These are phyloP conservation scores for Monosporozyma solicola DNA, from an alignment of 805 yeast species.

Conservation along the genomic window DNA sequence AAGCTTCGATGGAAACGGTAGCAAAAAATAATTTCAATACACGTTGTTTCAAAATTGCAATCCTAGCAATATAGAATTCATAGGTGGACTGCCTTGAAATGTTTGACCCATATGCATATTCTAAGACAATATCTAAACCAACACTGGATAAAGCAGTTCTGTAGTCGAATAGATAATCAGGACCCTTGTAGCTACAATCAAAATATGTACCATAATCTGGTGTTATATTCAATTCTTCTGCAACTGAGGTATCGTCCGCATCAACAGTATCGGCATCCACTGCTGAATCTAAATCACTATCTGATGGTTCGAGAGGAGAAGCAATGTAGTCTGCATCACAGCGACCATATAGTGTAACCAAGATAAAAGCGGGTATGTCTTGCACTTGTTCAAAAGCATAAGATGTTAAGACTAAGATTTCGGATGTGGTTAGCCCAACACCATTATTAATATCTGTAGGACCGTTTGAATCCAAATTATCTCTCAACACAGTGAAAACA, in stretches of 20 bases:
- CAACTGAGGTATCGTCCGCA: neutral
- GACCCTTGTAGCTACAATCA: slow-evolving; percentile 12
- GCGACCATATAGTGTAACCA: slow-evolving; percentile 18
- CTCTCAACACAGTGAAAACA: slow-evolving; percentile 16
- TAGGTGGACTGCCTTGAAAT: slow-evolving; percentile 8
- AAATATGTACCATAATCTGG: slow-evolving; percentile 10
- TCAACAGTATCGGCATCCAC: neutral
- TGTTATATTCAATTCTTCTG: neutral
- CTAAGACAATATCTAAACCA: slow-evolving; percentile 24
- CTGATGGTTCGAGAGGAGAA: neutral
- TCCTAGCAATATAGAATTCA: slow-evolving; percentile 3
- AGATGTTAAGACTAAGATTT: slow-evolving; percentile 19
- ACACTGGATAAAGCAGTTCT: slow-evolving; percentile 16
- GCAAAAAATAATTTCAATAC: slow-evolving; percentile 14
- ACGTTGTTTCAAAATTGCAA: slow-evolving; percentile 9
- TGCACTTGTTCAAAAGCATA: slow-evolving; percentile 20
- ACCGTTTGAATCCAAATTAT: slow-evolving; percentile 17
- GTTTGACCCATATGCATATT: slow-evolving; percentile 20
- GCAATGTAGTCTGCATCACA: slow-evolving; percentile 16
- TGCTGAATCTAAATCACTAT: neutral
- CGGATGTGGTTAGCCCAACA: slow-evolving; percentile 27
- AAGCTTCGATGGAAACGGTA: slow-evolving; percentile 8
- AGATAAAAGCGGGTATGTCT: slow-evolving; percentile 22
- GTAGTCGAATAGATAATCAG: slow-evolving; percentile 22
- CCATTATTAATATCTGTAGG: slow-evolving; percentile 23